phyloP scores from a whole-genome alignment of 116 monocot genomes.

The Iris pallida region DNA sequence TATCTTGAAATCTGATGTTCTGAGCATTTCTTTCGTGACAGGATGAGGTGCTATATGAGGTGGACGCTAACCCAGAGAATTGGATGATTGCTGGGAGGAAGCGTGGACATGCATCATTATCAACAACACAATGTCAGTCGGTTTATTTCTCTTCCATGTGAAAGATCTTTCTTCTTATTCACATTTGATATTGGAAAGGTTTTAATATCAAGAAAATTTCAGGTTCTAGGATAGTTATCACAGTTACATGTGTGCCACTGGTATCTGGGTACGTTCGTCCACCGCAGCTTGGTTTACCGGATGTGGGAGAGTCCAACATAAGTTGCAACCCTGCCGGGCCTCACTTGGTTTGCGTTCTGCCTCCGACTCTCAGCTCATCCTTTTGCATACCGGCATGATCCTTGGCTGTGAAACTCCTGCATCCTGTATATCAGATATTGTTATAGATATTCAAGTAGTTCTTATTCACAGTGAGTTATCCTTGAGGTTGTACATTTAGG shows the following conservation, averaged over 20 bases:
- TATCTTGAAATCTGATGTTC: no score
- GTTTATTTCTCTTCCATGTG: no score
- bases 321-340: constrained; percentile 86
- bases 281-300: constrained; percentile 70
- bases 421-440: constrained; percentile 3
- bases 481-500: no score
- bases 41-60: constrained; percentile 81
- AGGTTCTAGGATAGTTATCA: constrained; percentile 79
- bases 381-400: constrained; percentile 66
- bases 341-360: constrained; percentile 82
- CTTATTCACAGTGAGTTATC: no score
- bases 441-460: no score
- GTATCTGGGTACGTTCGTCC: constrained; percentile 89
- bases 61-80: constrained; percentile 81
- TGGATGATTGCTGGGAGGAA: constrained; percentile 99
- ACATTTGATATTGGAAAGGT: no score
- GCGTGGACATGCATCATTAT: constrained; percentile 63
- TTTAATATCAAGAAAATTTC: constrained; percentile 8
- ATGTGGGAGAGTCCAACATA: constrained; percentile 55
- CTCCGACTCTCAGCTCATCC: constrained; percentile 82
- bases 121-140: constrained; percentile 45
- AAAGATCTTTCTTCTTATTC: no score
- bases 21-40: constrained; percentile 12
- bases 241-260: constrained; percentile 74
- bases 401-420: background rate